Base-by-base conservation (phyloP, 306 rosid species). In the Medicago arabica region DNA sequence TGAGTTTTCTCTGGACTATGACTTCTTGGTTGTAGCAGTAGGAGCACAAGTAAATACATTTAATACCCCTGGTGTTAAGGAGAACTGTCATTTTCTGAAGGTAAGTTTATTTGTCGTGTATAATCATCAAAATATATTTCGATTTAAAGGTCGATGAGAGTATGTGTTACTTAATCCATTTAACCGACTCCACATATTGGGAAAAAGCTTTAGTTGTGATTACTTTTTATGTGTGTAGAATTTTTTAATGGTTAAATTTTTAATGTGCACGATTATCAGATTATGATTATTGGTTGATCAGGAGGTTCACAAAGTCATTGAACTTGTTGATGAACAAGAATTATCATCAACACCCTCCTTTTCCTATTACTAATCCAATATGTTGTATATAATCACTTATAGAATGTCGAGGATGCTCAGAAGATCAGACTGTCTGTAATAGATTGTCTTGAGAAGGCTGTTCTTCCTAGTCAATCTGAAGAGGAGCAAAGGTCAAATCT, bases 21-120 rank as follows among this genome's bases (percentile, higher is more conserved):
- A 95, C 89, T 89, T 89, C 83, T 83, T 92, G 85, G 87, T 95
- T 53, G 73, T 95, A 74, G 95, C 97, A 9, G 38, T 86, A 18
- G 98, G 98, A 83, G 93, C 98, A 39, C 91, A 90, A 90, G 97
- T 86, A 67, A 95, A 95, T 77, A 95, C 98, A 44, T 95, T 95
- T 60, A 85, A 90, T 81, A 95, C 97, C 8, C 98, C 98, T 1
- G 98, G 98, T 53, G 98, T 95, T 28, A 67, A 53, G 71, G 98
- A 95, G 81, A 89, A 89, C 65, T 95, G 98, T 65, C 91, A 90
- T 82, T 90, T 95, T 84, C 89, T 95, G 70, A 95, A 95, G 97
- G 98, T 89, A 88, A 70, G 31, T 15, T 55, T 59, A 18, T 28
- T 59, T 71, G 21, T 74, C 39, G 43, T 62, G 54, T 46, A 69